A percentile compares a stretch with the other conserved stretches of the same genome.
phyloP scores from a whole-genome alignment of 139 green algal species.

The Edaphochlamys debaryana region DNA sequence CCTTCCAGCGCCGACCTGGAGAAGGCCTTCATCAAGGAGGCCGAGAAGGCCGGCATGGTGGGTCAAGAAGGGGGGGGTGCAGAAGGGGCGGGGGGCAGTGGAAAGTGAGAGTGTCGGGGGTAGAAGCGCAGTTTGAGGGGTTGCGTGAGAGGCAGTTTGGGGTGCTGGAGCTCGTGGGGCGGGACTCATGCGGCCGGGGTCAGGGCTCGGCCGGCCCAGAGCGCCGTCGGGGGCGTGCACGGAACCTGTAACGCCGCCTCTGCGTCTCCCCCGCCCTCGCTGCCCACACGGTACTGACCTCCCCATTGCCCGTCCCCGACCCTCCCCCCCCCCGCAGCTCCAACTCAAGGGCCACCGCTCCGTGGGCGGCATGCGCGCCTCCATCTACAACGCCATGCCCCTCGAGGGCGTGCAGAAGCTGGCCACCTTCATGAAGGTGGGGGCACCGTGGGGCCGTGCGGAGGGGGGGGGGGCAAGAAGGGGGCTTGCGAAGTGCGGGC shows the following conservation, averaged over 20 bases:
- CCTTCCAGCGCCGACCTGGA: constrained; percentile 82
- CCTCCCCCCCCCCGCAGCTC: constrained; percentile 18
- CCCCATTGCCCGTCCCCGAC: too few species aligned
- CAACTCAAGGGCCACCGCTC: constrained; percentile 98
- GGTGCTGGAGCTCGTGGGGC: too few species aligned
- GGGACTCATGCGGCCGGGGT: too few species aligned
- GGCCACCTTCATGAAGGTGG: constrained; percentile 90
- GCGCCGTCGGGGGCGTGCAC: too few species aligned
- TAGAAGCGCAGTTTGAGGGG: not conserved
- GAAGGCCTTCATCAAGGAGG: constrained; percentile 60
- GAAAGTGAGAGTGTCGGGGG: too few species aligned
- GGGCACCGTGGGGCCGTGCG: not conserved
- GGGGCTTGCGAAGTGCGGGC: too few species aligned
- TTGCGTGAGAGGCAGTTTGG: too few species aligned
- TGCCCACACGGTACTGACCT: too few species aligned
- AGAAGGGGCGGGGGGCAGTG: not conserved
- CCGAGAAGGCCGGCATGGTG: constrained; percentile 58
- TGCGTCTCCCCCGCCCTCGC: too few species aligned
- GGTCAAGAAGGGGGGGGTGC: not conserved
- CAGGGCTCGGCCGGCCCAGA: too few species aligned
- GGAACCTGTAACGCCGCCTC: too few species aligned
- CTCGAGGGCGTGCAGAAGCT: constrained; percentile 88
- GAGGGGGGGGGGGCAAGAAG: too few species aligned
- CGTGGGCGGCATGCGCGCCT: constrained; percentile 98
- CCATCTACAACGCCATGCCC: constrained; percentile 99